Conservation (phyloP, 129 eudicot species). For the Flaveria ramosissima region DNA sequence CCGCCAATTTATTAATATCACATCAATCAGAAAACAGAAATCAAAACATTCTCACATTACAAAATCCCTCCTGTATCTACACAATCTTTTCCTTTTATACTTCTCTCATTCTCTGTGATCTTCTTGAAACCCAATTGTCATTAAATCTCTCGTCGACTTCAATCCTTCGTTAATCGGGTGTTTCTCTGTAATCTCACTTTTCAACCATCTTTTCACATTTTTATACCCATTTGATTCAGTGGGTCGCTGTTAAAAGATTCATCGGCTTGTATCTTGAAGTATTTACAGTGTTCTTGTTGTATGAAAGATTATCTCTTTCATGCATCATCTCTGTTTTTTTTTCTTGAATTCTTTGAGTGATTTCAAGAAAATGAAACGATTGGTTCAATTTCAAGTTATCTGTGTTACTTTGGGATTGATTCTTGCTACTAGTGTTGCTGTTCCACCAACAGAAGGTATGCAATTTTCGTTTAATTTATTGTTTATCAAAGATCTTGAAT, state of each 20-base stretch:
- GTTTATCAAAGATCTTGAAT: conserved; percentile 42
- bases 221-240: conserved; percentile 32
- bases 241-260: conserved; percentile 47
- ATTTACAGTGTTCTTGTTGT: conserved; percentile 10
- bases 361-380: conserved; percentile 48
- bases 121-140: conserved; percentile 22
- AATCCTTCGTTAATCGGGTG: conserved; percentile 41
- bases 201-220: conserved; percentile 12
- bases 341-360: conserved; percentile 10
- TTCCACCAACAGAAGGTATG: conserved; percentile 70
- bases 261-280: conserved; percentile 26
- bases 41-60: conserved; percentile 20
- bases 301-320: conserved; percentile 28
- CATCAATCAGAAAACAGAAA: conserved; percentile 18
- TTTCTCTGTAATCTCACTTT: conserved; percentile 27
- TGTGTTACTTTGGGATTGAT: conserved; percentile 51
- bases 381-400: conserved; percentile 41
- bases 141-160: conserved; percentile 41
- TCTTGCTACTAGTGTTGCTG: conserved; percentile 47
- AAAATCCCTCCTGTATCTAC: conserved; percentile 8
- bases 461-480: conserved; percentile 8
- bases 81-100: conserved; percentile 6
- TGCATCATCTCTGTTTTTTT: not conserved
- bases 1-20: conserved; percentile 30
- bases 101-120: conserved; percentile 18